Base-by-base conservation (phyloP, 768 basidiomycete species). In the Lyophyllum shimeji region DNA sequence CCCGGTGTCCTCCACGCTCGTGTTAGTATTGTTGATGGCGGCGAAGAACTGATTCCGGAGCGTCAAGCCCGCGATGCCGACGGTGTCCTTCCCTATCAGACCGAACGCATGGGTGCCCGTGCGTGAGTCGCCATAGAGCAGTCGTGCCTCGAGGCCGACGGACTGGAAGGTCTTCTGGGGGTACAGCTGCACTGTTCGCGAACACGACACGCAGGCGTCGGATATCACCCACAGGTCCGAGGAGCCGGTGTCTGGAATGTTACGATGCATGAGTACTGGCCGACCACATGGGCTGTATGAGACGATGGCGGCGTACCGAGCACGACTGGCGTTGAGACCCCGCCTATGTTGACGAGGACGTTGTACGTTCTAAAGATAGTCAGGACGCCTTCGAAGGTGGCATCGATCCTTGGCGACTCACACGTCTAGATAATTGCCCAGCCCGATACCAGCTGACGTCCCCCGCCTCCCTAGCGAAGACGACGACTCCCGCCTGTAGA, bases 141-240 rank as follows among this genome's bases (percentile, higher is more conserved):
- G 73, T 9, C 65, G 57, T 9, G 78, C 80, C 46, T 77, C 75
- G 34, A 85, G 60, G 3, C 77, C 74, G 0, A 77, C 66, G 21
- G 78, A 71, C 18, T 76, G 69, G 67, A 90, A 83, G 6, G 65
- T 72, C 8, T 72, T 53, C 62, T 80, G 80, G 1, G 81, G 76
- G 63, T 87, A 89, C 23, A 83, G 65, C 4, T 79, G 72, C 1
- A 78, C 66, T 1, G 62, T 67, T 25, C 63, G 64, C 2, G 70
- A 56, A 49, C 77, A 77, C n/a, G 63, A 59, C 9, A 67, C 69
- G 65, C 86, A 90, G 0, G 76, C 70, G 48, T 83, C 78, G 0
- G 87, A 87, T 24, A 85, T 68, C 9, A 87, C 78, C 90, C 90
- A 92, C 5, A 90, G 66, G 63, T 92, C 89, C 4, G 89, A 84